Evolutionary conservation across 2,329 filamentous ascomycete genomes (phyloP), one percentile per base, ranked within the genome.

Genomic region (Stylonectria norvegica): DNA sequence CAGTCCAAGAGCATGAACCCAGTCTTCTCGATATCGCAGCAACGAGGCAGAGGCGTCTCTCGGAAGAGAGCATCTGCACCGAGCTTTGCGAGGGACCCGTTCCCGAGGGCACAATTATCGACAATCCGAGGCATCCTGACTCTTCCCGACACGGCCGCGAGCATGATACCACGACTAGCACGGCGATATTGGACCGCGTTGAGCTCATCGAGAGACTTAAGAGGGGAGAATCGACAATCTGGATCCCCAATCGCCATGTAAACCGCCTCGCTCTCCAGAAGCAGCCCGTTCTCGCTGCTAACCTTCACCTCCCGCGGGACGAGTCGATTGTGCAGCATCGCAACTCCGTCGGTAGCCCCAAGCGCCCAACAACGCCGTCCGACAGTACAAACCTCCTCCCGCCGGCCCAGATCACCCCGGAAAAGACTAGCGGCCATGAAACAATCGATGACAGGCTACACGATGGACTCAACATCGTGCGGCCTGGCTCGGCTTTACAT

Each of bases 121-220:
- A 75, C 32, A 70, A 63, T 34, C 69, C 68, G 12, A 45, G 38
- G 18, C 22, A 25, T 8, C 49, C 62, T 8, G 31, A 45, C 17
- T 52, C 49, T 10, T 53, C 55, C 5, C 48, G 45, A 12, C 40
- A 18, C 20, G 53, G 59, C 17, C 53, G 55, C 34, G 58, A 57
- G 12, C n/a, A n/a, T n/a, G n/a, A n/a, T n/a, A n/a, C n/a, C n/a
- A n/a, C n/a, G n/a, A n/a, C n/a, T n/a, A n/a, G n/a, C n/a, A 44
- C 43, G 18, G 55, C 66, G 10, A 71, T 70, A 23, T 73, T 72
- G 14, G 81, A 89, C 61, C 78, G 90, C 49, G 80, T 81, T 42
- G 85, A 90, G 63, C 70, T 95, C 54, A 96, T 97, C 42, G 79
- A 89, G 64, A 78, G 83, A 49, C 75, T 96, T 51, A 96, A 96